phyloP scores from a whole-genome alignment of 2,329 filamentous ascomycete species.

The Chaetothyriales sp. region DNA sequence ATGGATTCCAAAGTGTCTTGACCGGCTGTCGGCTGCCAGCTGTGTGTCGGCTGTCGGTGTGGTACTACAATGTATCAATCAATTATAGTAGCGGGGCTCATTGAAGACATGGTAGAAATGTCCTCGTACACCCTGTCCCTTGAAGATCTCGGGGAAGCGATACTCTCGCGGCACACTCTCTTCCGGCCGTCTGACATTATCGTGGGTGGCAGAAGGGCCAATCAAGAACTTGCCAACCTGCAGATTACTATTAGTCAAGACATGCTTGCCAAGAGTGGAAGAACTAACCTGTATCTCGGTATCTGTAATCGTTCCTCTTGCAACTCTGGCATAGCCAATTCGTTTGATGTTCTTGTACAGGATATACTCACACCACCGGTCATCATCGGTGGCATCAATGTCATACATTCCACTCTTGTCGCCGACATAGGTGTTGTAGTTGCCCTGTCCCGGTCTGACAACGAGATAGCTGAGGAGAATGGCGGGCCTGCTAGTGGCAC shows the following conservation, averaged over 20 bases:
- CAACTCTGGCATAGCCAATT: conserved; percentile 79
- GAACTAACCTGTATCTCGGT: conserved; percentile 72
- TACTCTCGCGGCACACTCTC: conserved; percentile 60
- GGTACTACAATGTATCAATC: no score
- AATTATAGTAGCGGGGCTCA: conserved; percentile 55
- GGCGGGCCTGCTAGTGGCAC: conserved; percentile 60
- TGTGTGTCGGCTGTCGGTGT: background rate
- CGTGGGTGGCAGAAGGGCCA: conserved; percentile 52
- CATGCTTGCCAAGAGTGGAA: background rate
- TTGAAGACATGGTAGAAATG: conserved; percentile 93
- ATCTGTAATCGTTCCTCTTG: conserved; percentile 82
- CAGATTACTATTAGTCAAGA: conserved; percentile 10
- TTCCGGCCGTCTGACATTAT: conserved; percentile 55
- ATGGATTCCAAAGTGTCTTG: background rate
- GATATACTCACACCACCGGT: conserved; percentile 98
- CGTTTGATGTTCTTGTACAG: conserved; percentile 79
- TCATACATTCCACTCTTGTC: conserved; percentile 83
- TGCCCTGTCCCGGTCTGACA: conserved; percentile 76
- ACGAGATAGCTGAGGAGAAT: conserved; percentile 88
- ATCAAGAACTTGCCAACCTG: conserved; percentile 83
- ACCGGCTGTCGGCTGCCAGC: no score
- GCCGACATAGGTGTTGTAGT: conserved; percentile 93
- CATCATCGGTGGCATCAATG: conserved; percentile 85
- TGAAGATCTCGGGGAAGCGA: conserved; percentile 75
- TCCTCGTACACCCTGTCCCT: conserved; percentile 70